Evolutionary conservation across 2,329 filamentous ascomycete species (phyloP), one percentile per base, ranked within the genome.

Genomic region (Fusarium sp.): DNA sequence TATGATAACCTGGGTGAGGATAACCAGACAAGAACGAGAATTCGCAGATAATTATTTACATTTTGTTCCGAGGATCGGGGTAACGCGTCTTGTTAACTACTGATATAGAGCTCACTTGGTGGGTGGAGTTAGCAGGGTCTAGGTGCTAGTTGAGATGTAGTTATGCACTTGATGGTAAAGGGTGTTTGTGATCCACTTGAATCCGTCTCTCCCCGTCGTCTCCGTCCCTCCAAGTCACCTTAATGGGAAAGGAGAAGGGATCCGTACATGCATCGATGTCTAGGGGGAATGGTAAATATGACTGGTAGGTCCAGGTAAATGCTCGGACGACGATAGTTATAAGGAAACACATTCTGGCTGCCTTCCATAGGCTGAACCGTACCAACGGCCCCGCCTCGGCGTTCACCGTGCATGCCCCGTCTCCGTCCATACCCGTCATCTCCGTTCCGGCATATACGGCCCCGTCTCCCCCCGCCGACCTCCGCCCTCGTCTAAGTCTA

Each of bases 171-270:
- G 21, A 11, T 21, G 6, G 26, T 47, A 22, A 26, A 49, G 22
- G 31, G 24, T 24, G 52, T 19, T 24, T n/a, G 28, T 40, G 54
- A 31, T 51, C 54, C 54, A 52, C 54, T 34, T 21, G 39, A 10
- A 19, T 40, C 54, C 54, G 54, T 40, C 45, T 52, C 50, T 52
- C 45, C 54, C 34, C 54, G 21, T 57, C 54, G 34, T 40, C 34
- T 57, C 53, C 53, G 34, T 33, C 19, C 15, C 28, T 38, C 15
- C 33, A 5, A 13, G 10, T 26, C n/a, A 31, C 13, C 21, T 19
- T 22, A 7, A 22, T 15, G 8, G 10, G 10, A 11, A 31, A 50
- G 33, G 31, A 38, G 9, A 17, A 31, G 11, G 10, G 28, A 11
- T 31, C 15, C 49, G 31, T 19, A 17, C 15, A 22, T 22, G 13